A percentile compares a stretch with the other conserved stretches of the same genome.
Evolutionary conservation across 768 basidiomycete species (phyloP).

Genomic region (Multifurca ochricompacta): DNA sequence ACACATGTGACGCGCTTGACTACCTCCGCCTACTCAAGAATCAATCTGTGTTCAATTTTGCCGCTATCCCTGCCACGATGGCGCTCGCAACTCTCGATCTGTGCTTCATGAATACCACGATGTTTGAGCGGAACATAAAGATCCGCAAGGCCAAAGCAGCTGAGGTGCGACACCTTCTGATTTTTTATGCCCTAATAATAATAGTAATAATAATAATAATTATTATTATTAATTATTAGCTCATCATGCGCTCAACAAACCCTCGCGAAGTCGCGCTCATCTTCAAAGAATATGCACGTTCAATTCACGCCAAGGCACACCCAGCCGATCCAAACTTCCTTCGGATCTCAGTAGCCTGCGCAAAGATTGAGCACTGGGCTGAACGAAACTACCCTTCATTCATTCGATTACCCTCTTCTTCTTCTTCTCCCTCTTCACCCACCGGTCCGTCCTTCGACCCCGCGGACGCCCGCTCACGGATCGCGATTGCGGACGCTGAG

Average conservation of each 20-base stretch:
- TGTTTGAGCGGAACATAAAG: conserved; percentile 87
- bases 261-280: conserved; percentile 84
- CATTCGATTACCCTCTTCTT: conserved; percentile 35
- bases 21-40: conserved; percentile 82
- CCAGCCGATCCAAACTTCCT: conserved; percentile 86
- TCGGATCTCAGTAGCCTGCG: conserved; percentile 72
- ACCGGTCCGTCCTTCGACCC: conserved; percentile 32
- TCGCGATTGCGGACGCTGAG: conserved; percentile 39
- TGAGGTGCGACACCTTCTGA: conserved; percentile 39
- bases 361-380: conserved; percentile 86
- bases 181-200: neutral
- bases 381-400: conserved; percentile 94
- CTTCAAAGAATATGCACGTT: conserved; percentile 74
- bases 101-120: conserved; percentile 87
- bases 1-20: conserved; percentile 80
- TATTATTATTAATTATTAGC: too few relatives aligned
- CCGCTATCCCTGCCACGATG: conserved; percentile 91
- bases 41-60: conserved; percentile 93
- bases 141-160: conserved; percentile 92
- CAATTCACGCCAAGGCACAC: conserved; percentile 72
- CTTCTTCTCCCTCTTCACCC: conserved; percentile 5
- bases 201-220: too few relatives aligned
- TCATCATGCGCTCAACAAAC: conserved; percentile 90
- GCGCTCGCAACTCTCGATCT: conserved; percentile 88
- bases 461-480: conserved; percentile 48